Evolutionary conservation across 2,329 filamentous ascomycete genomes (phyloP).

Genomic region (Bretziella fagacearum): DNA sequence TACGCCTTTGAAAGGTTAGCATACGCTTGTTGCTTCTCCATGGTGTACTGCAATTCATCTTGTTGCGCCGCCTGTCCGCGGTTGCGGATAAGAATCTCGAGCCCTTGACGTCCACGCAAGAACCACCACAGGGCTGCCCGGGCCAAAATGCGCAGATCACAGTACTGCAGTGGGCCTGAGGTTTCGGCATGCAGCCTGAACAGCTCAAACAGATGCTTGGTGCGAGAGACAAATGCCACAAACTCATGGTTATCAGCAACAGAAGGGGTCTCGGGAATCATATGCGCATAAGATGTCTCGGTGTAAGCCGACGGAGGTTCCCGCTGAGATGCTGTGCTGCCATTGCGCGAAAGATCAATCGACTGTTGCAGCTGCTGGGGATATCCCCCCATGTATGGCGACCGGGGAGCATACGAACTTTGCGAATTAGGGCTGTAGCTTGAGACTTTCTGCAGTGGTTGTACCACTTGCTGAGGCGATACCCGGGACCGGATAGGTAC

Average conservation of each 20-base stretch:
- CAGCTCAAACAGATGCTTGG: constrained; percentile 55
- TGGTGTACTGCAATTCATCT: constrained; percentile 37
- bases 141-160: constrained; percentile 48
- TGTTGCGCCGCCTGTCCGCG: constrained; percentile 33
- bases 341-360: constrained; percentile 16
- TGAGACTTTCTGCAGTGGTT: constrained; percentile 1
- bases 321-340: constrained; percentile 18
- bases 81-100: constrained; percentile 56
- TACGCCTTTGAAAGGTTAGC: constrained; percentile 71
- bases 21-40: constrained; percentile 57
- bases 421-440: constrained; percentile 10
- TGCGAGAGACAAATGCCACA: constrained; percentile 50
- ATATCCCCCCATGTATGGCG: constrained; percentile 1
- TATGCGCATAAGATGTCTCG: constrained; percentile 7
- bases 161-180: constrained; percentile 46
- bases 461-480: constrained; percentile 2
- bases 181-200: constrained; percentile 66
- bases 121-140: constrained; percentile 81
- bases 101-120: constrained; percentile 55
- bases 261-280: neutral
- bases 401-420: constrained; percentile 2
- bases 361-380: constrained; percentile 1
- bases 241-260: constrained; percentile 22
- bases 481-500: neutral
- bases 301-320: constrained; percentile 17